A percentile compares a stretch with the other conserved stretches of the same genome.
phyloP scores from a whole-genome alignment of 306 rosid genomes.

The Cyamopsis tetragonoloba region DNA sequence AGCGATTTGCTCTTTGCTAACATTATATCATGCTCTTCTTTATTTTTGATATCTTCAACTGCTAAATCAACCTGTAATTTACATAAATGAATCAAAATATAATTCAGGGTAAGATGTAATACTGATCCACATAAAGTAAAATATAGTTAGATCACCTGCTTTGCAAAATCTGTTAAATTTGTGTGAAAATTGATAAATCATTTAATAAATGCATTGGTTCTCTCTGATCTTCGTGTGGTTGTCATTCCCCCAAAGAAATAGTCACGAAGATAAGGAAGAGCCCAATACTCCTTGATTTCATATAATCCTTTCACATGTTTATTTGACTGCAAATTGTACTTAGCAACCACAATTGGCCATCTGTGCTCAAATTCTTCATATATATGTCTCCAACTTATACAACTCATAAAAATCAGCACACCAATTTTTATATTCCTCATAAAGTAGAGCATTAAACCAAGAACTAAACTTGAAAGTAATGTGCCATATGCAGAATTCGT shows the following conservation, averaged over 20 bases:
- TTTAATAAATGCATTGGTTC: constrained; percentile 4
- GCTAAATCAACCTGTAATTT: no score
- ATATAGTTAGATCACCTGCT: background rate
- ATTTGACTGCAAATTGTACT: background rate
- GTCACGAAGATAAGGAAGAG: background rate
- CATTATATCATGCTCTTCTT: background rate
- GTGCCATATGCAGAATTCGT: constrained; percentile 3
- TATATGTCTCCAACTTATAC: background rate
- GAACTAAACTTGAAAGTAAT: background rate
- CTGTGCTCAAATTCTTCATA: constrained; percentile 4
- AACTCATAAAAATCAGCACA: background rate
- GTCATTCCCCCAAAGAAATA: constrained; percentile 6
- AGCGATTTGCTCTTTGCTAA: background rate
- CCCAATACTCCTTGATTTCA: background rate
- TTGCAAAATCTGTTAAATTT: background rate
- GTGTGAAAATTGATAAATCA: background rate
- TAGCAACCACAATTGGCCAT: background rate
- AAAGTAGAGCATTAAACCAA: background rate
- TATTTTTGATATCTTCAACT: no score
- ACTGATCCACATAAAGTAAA: background rate
- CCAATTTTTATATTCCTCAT: background rate
- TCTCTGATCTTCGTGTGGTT: background rate
- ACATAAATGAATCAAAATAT: no score
- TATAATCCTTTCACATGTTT: background rate
- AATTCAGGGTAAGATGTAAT: no score